These are phyloP conservation scores for Calonectria leucothoes DNA, from an alignment of 2,329 filamentous ascomycete species.

Conservation along the genomic window DNA sequence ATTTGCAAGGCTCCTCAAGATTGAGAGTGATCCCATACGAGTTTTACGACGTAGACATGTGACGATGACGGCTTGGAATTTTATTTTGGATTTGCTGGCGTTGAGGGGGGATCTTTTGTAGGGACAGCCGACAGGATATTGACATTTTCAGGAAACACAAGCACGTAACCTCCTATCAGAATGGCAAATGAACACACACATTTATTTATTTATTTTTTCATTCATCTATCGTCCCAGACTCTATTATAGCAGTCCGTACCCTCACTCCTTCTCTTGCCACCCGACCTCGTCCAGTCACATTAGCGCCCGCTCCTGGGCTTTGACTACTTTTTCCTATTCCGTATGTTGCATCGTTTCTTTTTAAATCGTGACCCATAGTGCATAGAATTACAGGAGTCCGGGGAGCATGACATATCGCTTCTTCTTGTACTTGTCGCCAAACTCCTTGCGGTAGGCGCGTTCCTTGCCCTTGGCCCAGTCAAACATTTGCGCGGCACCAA, in stretches of 20 bases:
- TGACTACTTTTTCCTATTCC: background rate
- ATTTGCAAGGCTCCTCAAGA: background rate
- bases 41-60: constrained; percentile 9
- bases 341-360: background rate
- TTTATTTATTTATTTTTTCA: too few relatives aligned
- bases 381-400: constrained; percentile 71
- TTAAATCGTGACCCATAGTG: background rate
- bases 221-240: background rate
- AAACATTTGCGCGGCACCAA: constrained; percentile 84
- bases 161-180: background rate
- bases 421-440: constrained; percentile 93
- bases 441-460: constrained; percentile 87
- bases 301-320: background rate
- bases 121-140: background rate
- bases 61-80: background rate
- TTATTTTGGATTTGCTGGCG: background rate
- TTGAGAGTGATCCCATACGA: background rate
- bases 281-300: background rate
- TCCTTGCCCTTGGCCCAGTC: constrained; percentile 94
- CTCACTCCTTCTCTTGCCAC: background rate
- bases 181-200: background rate
- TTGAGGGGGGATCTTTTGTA: constrained; percentile 6
- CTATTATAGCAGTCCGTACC: background rate
- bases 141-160: background rate
- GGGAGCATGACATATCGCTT: constrained; percentile 90